Evolutionary conservation across 306 rosid species (phyloP), one percentile per base, ranked within the genome.

Genomic region (Lathyrus tuberosus): DNA sequence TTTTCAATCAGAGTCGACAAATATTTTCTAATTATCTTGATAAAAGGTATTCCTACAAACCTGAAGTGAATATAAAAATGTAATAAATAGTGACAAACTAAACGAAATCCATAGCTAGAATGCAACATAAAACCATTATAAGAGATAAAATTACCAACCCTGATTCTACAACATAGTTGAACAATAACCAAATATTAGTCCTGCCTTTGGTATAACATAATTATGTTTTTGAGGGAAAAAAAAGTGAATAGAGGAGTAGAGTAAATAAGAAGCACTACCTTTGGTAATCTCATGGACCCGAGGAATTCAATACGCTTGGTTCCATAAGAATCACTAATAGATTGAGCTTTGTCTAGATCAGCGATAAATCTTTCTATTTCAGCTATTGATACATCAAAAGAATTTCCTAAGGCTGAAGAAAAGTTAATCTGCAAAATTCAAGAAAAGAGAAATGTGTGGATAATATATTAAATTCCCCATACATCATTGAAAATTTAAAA

Each of bases 321-420:
- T 75, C 80, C 76, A 62, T 76, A 40, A 60, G 75, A 33, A 59
- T 59, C 84, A 20, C 61, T 63, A 75, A 81, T 80, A 62, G 81
- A 58, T 42, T 30, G 59, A 65, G 80, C 66, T 70, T 14, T 74
- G 40, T 65, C 54, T 74, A 78, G 69, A 24, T 70, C 85, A 58
- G 80, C 71, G 20, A 72, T 63, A 73, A 63, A 77, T 80, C 71
- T 86, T 48, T 80, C 86, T 61, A 84, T 79, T 61, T 87, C 90
- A 67, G 82, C 65, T 71, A 70, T 72, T 77, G 91, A 86, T 76
- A 85, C 84, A 81, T 90, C 84, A 77, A 84, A 68, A 88, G 98
- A 85, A 64, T 83, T 33, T 65, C 82, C 69, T 64, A 87, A 47
- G 83, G 83, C 77, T 79, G 98, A 78, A 72, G 87, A 85, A 67